Conservation (phyloP, 352 stramenopile species). For the Phytophthora palmivora region DNA sequence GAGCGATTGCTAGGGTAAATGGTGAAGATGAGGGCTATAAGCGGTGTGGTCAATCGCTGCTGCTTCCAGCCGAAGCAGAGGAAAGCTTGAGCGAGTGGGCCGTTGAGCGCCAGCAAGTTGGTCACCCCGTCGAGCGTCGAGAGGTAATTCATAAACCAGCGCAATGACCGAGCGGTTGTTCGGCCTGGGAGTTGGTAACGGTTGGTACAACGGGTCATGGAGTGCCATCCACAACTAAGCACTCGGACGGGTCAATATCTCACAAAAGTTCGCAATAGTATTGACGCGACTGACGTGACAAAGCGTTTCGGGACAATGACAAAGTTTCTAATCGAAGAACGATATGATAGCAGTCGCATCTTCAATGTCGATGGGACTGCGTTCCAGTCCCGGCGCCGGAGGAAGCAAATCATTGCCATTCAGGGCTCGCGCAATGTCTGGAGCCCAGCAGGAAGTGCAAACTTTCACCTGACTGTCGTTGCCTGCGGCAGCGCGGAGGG, state of each 20-base stretch:
- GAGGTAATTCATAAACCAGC: too few species aligned
- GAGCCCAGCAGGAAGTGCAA: conserved; percentile 2
- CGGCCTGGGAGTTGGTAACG: not conserved
- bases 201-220: not conserved
- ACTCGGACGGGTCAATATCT: not conserved
- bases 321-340: conserved; percentile 16
- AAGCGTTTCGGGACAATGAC: conserved; percentile 16
- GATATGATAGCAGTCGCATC: not conserved
- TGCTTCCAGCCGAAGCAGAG: not conserved
- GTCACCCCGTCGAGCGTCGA: too few species aligned
- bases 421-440: conserved; percentile 36
- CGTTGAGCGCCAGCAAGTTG: not conserved
- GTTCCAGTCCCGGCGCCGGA: conserved; percentile 2
- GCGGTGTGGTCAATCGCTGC: too few species aligned
- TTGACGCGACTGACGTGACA: not conserved
- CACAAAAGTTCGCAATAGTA: not conserved
- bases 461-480: conserved; percentile 44
- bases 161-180: not conserved
- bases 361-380: too few species aligned
- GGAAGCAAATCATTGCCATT: conserved; percentile 20
- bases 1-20: too few species aligned
- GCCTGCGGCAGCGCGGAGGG: conserved; percentile 32
- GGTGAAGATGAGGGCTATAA: too few species aligned
- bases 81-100: not conserved
- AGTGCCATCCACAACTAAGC: not conserved